phyloP scores from a whole-genome alignment of 768 basidiomycete genomes.

The Phaeotremella fagi region DNA sequence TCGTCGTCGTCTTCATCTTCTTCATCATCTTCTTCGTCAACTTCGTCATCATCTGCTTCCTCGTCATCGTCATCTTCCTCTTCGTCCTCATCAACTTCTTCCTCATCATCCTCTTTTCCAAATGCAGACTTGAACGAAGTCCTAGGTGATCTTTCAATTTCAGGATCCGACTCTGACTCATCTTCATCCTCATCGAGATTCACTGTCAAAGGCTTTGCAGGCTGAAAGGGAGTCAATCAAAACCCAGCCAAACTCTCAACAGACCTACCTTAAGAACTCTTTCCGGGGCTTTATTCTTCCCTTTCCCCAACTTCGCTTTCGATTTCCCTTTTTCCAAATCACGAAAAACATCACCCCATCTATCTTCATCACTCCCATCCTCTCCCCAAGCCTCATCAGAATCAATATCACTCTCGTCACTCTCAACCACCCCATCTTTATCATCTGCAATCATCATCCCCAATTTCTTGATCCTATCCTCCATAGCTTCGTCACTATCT shows the following conservation, averaged over 20 bases:
- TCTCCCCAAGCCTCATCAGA: constrained; percentile 50
- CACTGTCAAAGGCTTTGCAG: constrained; percentile 35
- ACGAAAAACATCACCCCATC: constrained; percentile 47
- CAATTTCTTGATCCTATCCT: constrained; percentile 41
- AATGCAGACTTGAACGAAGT: neutral
- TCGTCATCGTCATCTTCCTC: constrained; percentile 22
- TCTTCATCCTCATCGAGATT: constrained; percentile 55
- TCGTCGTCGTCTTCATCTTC: constrained; percentile 52
- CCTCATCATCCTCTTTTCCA: constrained; percentile 14
- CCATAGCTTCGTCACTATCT: constrained; percentile 48
- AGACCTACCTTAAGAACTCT: constrained; percentile 36
- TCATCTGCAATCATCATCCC: constrained; percentile 48
- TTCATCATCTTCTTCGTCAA: constrained; percentile 51
- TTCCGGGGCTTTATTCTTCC: constrained; percentile 32
- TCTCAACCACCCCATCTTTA: constrained; percentile 31
- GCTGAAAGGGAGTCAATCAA: constrained; percentile 16
- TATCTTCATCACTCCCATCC: constrained; percentile 47
- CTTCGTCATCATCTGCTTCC: constrained; percentile 51
- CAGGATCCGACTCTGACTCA: constrained; percentile 53
- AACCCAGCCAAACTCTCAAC: neutral
- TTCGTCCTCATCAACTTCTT: constrained; percentile 1
- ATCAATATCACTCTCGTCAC: constrained; percentile 47
- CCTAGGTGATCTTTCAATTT: constrained; percentile 43
- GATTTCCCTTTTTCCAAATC: constrained; percentile 35
- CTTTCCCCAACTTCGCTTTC: constrained; percentile 20